A percentile compares a stretch with the other conserved stretches of the same genome.
These are phyloP conservation scores for Piper betle DNA, from an alignment of 164 flowering plant genomes.

Conservation along the genomic window DNA sequence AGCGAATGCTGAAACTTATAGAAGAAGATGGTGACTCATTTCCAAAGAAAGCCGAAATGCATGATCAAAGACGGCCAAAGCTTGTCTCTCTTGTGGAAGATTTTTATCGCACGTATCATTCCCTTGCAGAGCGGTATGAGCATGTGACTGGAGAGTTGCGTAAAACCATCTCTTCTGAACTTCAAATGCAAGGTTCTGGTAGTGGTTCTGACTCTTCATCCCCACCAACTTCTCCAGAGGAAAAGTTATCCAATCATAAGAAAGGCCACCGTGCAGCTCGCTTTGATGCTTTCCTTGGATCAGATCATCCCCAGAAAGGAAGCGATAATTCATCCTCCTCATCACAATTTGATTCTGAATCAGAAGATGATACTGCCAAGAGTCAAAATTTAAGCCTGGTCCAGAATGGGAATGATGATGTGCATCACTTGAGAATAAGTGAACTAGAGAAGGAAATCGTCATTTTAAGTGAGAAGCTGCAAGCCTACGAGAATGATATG, in stretches of 20 bases:
- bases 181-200: constrained; percentile 55
- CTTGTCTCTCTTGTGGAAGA: constrained; percentile 67
- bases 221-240: constrained; percentile 27
- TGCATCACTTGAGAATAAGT: constrained; percentile 21
- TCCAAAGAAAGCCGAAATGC: constrained; percentile 87
- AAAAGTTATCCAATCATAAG: constrained; percentile 19
- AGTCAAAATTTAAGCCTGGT: constrained; percentile 23
- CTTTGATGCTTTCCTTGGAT: constrained; percentile 68
- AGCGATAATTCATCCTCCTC: constrained; percentile 43
- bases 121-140: constrained; percentile 85
- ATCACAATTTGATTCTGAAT: constrained; percentile 39
- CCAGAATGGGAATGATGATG: constrained; percentile 24
- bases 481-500: constrained; percentile 23
- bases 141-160: constrained; percentile 69
- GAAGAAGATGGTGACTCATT: constrained; percentile 92
- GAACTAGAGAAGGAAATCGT: constrained; percentile 51
- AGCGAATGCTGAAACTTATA: constrained; percentile 72
- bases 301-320: constrained; percentile 35
- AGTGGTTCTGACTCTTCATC: constrained; percentile 32
- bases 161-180: constrained; percentile 46
- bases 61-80: constrained; percentile 75
- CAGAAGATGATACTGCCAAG: constrained; percentile 45
- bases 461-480: constrained; percentile 40
- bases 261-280: constrained; percentile 61
- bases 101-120: constrained; percentile 73